phyloP scores from a whole-genome alignment of 2,329 filamentous ascomycete genomes.

The Diaporthe nobilis region DNA sequence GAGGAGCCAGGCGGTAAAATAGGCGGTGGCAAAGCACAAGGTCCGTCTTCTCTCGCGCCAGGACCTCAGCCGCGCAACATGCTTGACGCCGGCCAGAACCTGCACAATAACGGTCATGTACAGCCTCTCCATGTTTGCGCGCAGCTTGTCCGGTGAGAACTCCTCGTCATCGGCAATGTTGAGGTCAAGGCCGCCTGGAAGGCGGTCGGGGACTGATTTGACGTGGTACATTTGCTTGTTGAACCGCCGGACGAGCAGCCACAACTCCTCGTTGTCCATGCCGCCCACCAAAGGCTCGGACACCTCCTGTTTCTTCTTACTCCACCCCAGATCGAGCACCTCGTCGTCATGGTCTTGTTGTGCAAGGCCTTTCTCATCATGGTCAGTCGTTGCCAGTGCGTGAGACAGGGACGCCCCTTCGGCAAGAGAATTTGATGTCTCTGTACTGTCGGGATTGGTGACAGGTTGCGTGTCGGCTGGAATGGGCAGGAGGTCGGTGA shows the following conservation, averaged over 20 bases:
- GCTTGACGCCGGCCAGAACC: conserved; percentile 77
- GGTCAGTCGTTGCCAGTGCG: conserved; percentile 57
- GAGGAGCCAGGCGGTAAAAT: conserved; percentile 77
- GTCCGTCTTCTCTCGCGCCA: conserved; percentile 83
- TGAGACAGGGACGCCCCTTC: conserved; percentile 57
- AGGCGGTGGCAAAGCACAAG: conserved; percentile 68
- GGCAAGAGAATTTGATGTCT: conserved; percentile 45
- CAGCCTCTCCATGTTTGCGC: conserved; percentile 82
- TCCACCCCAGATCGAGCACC: conserved; percentile 79
- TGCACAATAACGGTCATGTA: conserved; percentile 85
- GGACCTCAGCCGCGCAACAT: conserved; percentile 81
- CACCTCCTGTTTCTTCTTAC: conserved; percentile 69
- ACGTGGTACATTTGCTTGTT: conserved; percentile 80
- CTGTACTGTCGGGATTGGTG: conserved; percentile 46
- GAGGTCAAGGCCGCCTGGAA: conserved; percentile 80
- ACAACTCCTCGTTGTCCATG: conserved; percentile 79
- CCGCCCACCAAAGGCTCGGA: conserved; percentile 75
- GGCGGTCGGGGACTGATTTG: conserved; percentile 72
- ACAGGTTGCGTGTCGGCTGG: conserved; percentile 50
- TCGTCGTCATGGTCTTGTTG: conserved; percentile 67
- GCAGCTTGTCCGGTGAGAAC: conserved; percentile 86
- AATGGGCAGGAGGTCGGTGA: conserved; percentile 53
- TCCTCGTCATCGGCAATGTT: conserved; percentile 87
- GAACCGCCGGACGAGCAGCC: conserved; percentile 79
- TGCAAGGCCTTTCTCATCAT: conserved; percentile 60